Evolutionary conservation across 2,329 filamentous ascomycete species (phyloP), one percentile per base, ranked within the genome.

Genomic region (Aspergillus sp.): DNA sequence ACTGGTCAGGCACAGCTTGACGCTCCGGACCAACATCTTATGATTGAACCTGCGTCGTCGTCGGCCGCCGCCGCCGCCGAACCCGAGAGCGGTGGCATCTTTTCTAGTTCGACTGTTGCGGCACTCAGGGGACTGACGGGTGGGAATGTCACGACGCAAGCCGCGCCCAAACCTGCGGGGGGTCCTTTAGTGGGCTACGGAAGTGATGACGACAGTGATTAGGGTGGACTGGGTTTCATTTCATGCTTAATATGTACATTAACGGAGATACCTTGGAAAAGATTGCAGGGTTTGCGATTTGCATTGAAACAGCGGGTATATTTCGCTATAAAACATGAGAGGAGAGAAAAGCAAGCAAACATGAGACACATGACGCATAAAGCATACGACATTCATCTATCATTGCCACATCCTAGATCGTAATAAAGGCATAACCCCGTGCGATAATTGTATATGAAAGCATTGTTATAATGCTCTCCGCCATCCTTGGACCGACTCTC

Each of bases 391-490:
- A 47, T 48, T 58, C 47, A 54, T 47, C 48, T 52, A 43, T 59
- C 52, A 44, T 43, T 55, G 38, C 52, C 52, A 45, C 60, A 61
- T 53, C 74, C 79, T 55, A 96, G 73, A 72, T 96, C 91, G 70
- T 96, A 96, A 67, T 93, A 90, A 47, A 96, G 81, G 68, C 89
- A 92, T 53, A 82, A 86, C 0, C 88, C 89, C 9, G 90, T 95
- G 54, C 91, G 80, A 63, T 95, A 96, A 64, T 96, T 96, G 73
- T 95, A 96, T 48, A 96, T 82, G 72, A 95, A 95, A 10, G 89
- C 88, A 67, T 92, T 89, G 44, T 82, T 81, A 20, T 81, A 80
- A 32, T 65, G 64, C 47, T 76, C 75, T 76, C 80, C 73, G 77
- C 85, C 77, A 52, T 71, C 69, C 19, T 57, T 57, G 22, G 60